Evolutionary conservation across 345 rosid species (phyloP).

Genomic region (Euphorbia peplus): DNA sequence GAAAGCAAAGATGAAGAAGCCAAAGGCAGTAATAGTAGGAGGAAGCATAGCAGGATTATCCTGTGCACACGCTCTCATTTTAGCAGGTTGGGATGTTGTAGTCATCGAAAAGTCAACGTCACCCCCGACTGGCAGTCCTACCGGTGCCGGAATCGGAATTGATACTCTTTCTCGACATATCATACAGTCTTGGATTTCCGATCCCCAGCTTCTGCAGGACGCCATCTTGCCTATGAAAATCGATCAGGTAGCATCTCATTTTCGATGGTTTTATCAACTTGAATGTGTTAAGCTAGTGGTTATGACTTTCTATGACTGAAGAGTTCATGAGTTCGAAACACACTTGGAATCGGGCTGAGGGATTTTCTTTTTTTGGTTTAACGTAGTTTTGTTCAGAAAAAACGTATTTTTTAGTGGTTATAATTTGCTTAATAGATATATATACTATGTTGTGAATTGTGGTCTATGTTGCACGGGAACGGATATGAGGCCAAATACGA

Average conservation of each 20-base stretch:
- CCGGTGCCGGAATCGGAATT: slow-evolving; percentile 77
- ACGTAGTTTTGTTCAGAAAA: too few relatives aligned
- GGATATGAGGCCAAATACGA: too few relatives aligned
- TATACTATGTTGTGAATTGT: too few relatives aligned
- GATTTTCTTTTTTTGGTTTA: too few relatives aligned
- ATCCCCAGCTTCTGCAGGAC: slow-evolving; percentile 41
- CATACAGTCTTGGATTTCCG: slow-evolving; percentile 56
- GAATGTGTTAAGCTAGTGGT: too few relatives aligned
- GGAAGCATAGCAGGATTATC: slow-evolving; percentile 84
- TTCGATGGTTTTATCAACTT: too few relatives aligned
- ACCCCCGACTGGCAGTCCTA: slow-evolving; percentile 67
- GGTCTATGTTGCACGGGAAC: too few relatives aligned
- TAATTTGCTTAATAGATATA: too few relatives aligned
- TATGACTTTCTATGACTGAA: too few relatives aligned
- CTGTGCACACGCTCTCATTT: slow-evolving; percentile 61
- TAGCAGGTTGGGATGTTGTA: slow-evolving; percentile 63
- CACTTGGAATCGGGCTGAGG: too few relatives aligned
- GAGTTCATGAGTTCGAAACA: too few relatives aligned
- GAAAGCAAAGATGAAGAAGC: slow-evolving; percentile 23
- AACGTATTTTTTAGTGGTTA: too few relatives aligned
- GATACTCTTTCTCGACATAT: slow-evolving; percentile 46
- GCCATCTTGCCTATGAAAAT: slow-evolving; percentile 50
- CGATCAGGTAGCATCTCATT: slow-evolving; percentile 73
- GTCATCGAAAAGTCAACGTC: slow-evolving; percentile 56
- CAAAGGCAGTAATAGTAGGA: slow-evolving; percentile 59